phyloP scores from a whole-genome alignment of 768 basidiomycete species.

The Pisolithus tinctorius region DNA sequence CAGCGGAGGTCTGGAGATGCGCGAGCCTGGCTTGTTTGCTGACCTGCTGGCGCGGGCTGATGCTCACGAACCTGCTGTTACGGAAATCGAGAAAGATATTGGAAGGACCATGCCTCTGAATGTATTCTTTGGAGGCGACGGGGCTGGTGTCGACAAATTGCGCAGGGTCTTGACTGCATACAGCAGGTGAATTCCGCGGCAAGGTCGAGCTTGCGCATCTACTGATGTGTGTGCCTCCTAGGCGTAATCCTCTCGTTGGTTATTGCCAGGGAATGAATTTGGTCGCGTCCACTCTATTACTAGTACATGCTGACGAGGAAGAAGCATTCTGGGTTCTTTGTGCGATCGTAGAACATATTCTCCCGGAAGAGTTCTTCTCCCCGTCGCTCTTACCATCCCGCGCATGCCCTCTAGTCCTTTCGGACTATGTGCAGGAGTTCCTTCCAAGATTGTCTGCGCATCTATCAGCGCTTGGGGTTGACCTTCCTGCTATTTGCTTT shows the following conservation, averaged over 20 bases:
- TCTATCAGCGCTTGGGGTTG: slow-evolving; percentile 74
- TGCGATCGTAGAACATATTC: slow-evolving; percentile 80
- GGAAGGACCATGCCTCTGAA: slow-evolving; percentile 89
- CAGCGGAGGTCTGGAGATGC: slow-evolving; percentile 86
- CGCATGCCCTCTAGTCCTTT: slow-evolving; percentile 86
- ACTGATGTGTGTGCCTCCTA: slow-evolving; percentile 22
- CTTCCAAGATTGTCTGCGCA: slow-evolving; percentile 73
- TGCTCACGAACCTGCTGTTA: slow-evolving; percentile 41
- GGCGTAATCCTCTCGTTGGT: slow-evolving; percentile 87
- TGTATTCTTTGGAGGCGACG: slow-evolving; percentile 96
- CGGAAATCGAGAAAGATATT: slow-evolving; percentile 96
- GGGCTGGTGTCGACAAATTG: slow-evolving; percentile 88
- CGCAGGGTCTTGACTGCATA: slow-evolving; percentile 87
- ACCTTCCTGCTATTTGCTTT: slow-evolving; percentile 92
- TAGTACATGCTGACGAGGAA: slow-evolving; percentile 93
- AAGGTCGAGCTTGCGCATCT: background rate
- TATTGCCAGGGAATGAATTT: slow-evolving; percentile 97
- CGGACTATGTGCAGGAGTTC: slow-evolving; percentile 77
- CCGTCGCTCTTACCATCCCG: slow-evolving; percentile 87
- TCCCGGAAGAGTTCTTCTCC: slow-evolving; percentile 92
- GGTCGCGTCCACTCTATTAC: slow-evolving; percentile 86
- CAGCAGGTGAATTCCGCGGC: slow-evolving; percentile 57
- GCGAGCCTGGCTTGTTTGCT: slow-evolving; percentile 83
- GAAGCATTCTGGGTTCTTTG: slow-evolving; percentile 95
- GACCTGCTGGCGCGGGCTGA: slow-evolving; percentile 63